These are phyloP conservation scores for Peronospora destructor DNA, from an alignment of 352 stramenopile genomes.

Conservation along the genomic window DNA sequence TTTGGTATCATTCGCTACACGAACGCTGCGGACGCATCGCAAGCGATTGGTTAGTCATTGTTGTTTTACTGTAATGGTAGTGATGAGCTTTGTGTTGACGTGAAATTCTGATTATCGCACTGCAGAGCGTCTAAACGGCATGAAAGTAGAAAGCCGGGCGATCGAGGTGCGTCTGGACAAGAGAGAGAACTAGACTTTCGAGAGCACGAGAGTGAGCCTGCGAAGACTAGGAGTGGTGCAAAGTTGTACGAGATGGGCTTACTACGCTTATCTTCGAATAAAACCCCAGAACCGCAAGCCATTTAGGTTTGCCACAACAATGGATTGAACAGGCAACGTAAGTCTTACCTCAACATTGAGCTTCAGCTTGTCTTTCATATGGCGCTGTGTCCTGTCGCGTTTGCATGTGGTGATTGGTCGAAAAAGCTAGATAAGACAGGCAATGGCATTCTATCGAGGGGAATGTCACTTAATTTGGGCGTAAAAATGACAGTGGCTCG, in stretches of 20 bases:
- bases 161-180: conserved; percentile 71
- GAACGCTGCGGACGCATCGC: conserved; percentile 35
- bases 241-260: conserved; percentile 11
- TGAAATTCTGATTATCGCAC: conserved; percentile 1
- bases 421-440: conserved; percentile 1
- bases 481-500: too few species aligned
- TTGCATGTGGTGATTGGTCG: conserved; percentile 7
- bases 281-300: too few species aligned
- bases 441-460: conserved; percentile 2
- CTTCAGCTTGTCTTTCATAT: too few species aligned
- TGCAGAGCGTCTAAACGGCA: conserved; percentile 54
- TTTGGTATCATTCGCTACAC: conserved; percentile 69
- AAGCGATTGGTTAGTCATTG: conserved; percentile 65
- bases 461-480: background rate
- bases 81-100: conserved; percentile 1
- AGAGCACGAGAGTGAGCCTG: conserved; percentile 4
- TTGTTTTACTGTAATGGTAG: conserved; percentile 3
- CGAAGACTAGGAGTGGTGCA: conserved; percentile 18
- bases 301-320: conserved; percentile 4
- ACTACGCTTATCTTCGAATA: conserved; percentile 1
- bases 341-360: too few species aligned
- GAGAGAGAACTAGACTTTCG: conserved; percentile 26
- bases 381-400: too few species aligned
- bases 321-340: too few species aligned
- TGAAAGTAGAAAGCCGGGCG: conserved; percentile 55